Conservation (phyloP, 805 yeast genomes). For the Starmerella scarabaei region DNA sequence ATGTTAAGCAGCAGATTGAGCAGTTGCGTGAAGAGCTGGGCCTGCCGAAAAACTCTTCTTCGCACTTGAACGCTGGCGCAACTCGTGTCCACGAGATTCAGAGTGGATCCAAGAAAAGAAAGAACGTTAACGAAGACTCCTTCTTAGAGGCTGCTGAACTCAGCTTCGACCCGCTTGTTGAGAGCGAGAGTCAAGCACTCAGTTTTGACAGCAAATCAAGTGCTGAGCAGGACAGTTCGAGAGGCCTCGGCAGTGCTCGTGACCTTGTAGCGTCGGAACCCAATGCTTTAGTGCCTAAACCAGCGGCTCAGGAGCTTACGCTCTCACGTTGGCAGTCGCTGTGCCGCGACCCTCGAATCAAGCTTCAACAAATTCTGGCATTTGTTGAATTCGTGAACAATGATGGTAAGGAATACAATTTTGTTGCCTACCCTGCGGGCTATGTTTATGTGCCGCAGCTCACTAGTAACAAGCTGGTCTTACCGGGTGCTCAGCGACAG, state of each 20-base stretch:
- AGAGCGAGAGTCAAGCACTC: background rate
- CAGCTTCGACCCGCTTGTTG: background rate
- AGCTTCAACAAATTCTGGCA: slow-evolving; percentile 60
- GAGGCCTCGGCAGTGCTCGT: background rate
- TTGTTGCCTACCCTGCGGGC: slow-evolving; percentile 70
- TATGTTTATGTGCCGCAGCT: slow-evolving; percentile 58
- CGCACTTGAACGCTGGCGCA: slow-evolving; percentile 36
- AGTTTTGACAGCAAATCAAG: background rate
- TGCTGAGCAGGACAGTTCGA: background rate
- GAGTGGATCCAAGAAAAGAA: slow-evolving; percentile 13
- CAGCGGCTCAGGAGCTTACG: slow-evolving; percentile 45
- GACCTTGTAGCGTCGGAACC: slow-evolving; percentile 11
- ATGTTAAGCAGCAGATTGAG: slow-evolving; percentile 48
- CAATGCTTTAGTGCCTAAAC: slow-evolving; percentile 19
- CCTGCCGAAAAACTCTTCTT: slow-evolving; percentile 35
- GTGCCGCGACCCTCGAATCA: slow-evolving; percentile 38
- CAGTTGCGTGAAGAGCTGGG: slow-evolving; percentile 52
- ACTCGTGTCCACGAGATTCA: slow-evolving; percentile 16
- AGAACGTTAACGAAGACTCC: slow-evolving; percentile 11
- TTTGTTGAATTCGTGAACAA: slow-evolving; percentile 64
- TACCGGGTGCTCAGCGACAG: slow-evolving; percentile 11
- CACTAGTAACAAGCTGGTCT: slow-evolving; percentile 42
- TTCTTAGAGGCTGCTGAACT: slow-evolving; percentile 6
- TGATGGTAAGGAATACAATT: slow-evolving; percentile 66
- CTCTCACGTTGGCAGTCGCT: slow-evolving; percentile 83